Evolutionary conservation across 2,329 filamentous ascomycete species (phyloP).

Genomic region (Epichloe bromicola): DNA sequence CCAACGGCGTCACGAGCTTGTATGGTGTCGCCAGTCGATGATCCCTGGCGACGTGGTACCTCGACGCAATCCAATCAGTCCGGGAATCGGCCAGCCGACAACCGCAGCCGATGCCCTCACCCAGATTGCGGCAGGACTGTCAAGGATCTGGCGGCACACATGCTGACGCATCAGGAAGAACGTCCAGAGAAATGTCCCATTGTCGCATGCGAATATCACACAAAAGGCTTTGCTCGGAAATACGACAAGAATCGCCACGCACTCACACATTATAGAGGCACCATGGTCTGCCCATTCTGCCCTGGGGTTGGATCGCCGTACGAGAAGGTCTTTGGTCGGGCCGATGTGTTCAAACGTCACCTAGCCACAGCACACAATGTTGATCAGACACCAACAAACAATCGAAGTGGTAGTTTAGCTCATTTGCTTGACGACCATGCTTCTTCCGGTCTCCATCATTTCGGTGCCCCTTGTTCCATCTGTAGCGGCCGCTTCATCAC

Average conservation of each 20-base stretch:
- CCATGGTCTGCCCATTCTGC: conserved; percentile 95
- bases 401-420: conserved; percentile 30
- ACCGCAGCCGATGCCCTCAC: conserved; percentile 39
- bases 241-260: conserved; percentile 98
- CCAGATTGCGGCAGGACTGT: conserved; percentile 46
- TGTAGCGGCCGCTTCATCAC: conserved; percentile 68
- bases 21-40: conserved; percentile 8
- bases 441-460: neutral
- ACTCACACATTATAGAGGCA: conserved; percentile 92
- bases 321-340: conserved; percentile 92
- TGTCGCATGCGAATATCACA: conserved; percentile 81
- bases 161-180: conserved; percentile 91
- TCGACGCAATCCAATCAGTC: conserved; percentile 15
- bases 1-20: conserved; percentile 4
- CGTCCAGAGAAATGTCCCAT: conserved; percentile 95
- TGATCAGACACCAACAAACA: conserved; percentile 86
- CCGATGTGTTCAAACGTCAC: conserved; percentile 95
- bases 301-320: conserved; percentile 74
- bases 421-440: conserved; percentile 4
- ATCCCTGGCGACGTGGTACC: conserved; percentile 12
- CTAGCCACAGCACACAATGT: conserved; percentile 86
- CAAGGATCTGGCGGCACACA: conserved; percentile 68
- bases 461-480: conserved; percentile 77
- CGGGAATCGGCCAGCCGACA: conserved; percentile 20
- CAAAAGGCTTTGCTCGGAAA: conserved; percentile 88